Percentiles rank a stretch among this genome's conserved stretches.
phyloP scores from a whole-genome alignment of 495 filamentous ascomycete species.

The Neurospora sp. region DNA sequence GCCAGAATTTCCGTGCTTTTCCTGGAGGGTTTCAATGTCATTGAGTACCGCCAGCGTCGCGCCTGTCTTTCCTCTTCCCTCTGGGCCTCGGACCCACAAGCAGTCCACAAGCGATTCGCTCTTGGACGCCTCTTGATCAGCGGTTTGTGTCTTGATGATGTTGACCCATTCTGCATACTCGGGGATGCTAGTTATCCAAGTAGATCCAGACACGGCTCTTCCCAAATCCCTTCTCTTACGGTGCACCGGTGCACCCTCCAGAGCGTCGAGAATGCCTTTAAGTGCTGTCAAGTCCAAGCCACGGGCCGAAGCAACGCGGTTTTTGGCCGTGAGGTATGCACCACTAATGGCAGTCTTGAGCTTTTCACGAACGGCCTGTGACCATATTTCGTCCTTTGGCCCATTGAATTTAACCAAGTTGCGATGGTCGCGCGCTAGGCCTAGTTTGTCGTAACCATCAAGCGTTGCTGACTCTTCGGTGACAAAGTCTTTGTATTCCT shows the following conservation, averaged over 20 bases:
- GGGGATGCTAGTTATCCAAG: not conserved
- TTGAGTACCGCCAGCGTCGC: conserved; percentile 23
- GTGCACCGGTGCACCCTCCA: not conserved
- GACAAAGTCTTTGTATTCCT: not conserved
- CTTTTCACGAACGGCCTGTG: not conserved
- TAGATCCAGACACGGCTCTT: not conserved
- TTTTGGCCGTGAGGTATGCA: not conserved
- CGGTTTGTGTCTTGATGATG: not conserved
- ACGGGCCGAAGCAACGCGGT: not conserved
- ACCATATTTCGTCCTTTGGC: not conserved
- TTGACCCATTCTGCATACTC: not conserved
- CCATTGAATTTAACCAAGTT: not conserved
- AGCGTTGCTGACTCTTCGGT: not conserved
- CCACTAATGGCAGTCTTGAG: not conserved
- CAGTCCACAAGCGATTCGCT: conserved; percentile 7
- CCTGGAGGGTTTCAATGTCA: conserved; percentile 14
- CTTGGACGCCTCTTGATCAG: not conserved
- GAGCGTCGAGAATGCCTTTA: not conserved
- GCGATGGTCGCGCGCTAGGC: not conserved
- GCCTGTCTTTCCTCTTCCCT: conserved; percentile 27
- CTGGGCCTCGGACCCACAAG: conserved; percentile 27
- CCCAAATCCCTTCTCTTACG: not conserved
- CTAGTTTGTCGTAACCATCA: not conserved
- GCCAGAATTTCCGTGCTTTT: conserved; percentile 9
- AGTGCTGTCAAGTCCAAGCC: not conserved